These are phyloP conservation scores for Extremus antarcticus DNA, from an alignment of 495 filamentous ascomycete genomes.

Conservation along the genomic window DNA sequence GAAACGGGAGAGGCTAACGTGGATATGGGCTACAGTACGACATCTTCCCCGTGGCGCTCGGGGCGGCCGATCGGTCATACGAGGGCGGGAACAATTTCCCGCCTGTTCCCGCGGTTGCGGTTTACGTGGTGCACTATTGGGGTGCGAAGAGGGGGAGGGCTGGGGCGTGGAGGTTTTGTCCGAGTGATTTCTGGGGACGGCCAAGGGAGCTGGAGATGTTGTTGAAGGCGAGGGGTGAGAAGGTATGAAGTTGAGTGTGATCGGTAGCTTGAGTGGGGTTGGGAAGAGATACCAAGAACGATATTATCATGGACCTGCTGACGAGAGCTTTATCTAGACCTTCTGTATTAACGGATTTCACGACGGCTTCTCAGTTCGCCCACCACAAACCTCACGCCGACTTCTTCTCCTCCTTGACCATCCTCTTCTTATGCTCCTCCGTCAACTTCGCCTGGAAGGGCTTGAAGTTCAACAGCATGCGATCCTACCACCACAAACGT, in stretches of 20 bases:
- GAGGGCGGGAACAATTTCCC: conserved; percentile 8
- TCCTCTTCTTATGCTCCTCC: neutral
- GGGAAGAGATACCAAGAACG: neutral
- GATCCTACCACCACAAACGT: too few relatives aligned
- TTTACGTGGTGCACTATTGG: neutral
- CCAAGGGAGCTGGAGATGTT: neutral
- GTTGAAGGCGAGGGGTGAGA: neutral
- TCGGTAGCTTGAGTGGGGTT: neutral
- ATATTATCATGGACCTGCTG: too few relatives aligned
- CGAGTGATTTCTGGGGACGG: neutral
- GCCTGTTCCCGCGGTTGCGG: neutral
- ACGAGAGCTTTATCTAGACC: too few relatives aligned
- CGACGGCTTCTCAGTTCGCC: too few relatives aligned
- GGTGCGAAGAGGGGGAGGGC: neutral
- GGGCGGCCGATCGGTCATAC: conserved; percentile 1
- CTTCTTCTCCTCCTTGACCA: neutral
- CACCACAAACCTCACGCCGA: neutral
- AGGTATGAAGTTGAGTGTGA: neutral
- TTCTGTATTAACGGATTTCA: too few relatives aligned
- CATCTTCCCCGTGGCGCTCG: conserved; percentile 4
- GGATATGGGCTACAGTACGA: conserved; percentile 4
- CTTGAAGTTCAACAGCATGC: neutral
- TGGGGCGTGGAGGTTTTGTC: neutral
- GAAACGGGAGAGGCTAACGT: too few relatives aligned
- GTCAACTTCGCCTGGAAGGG: neutral